Base-by-base conservation (phyloP, 495 filamentous ascomycete genomes). In the Podospora sp. region DNA sequence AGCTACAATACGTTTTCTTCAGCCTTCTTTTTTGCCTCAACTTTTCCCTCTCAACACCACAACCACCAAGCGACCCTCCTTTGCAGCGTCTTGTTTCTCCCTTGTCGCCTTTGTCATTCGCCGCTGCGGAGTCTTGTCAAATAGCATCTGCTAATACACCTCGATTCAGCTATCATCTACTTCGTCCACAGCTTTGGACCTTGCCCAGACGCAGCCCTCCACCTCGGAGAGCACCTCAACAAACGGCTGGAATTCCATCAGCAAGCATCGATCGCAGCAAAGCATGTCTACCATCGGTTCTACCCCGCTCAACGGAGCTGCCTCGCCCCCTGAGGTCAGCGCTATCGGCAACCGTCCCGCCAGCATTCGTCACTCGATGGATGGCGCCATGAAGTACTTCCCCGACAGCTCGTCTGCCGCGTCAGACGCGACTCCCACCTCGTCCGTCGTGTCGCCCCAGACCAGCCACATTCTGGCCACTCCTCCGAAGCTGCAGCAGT, bases 221-320 rank as follows among this genome's bases (percentile, higher is more conserved):
- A 88, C 82, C 46, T 78, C 88, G 55, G 88, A 94, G 65, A 66
- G 69, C 58, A 67, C 74, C n/a, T 63, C 76, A 20, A 68, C 77
- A 50, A 86, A 84, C 77, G 83, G 82, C 63, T 93, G 91, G 88
- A 81, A 83, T 62, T 79, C 82, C 36, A 87, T 91, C 76, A 85
- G 79, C 68, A 90, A 91, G 69, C 91, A 96, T 78, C 90, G 91
- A 58, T 87, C 87, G n/a, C 92, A 94, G 73, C 89, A 92, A 64
- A 94, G 89, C 74, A 87, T 96, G 72, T 90, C 92, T 8, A 86
- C 88, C 68, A 91, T 89, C 72, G 76, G 76, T 66, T 77, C 79
- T 46, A 69, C 72, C 8, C 73, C 74, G 53, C 71, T 77, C 60
- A 76, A 73, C 63, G 73, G 77, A 21, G 69, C 69, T 21, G 6